Evolutionary conservation across 805 yeast species (phyloP), one percentile per base, ranked within the genome.

Genomic region (Kazachstania taianensis): DNA sequence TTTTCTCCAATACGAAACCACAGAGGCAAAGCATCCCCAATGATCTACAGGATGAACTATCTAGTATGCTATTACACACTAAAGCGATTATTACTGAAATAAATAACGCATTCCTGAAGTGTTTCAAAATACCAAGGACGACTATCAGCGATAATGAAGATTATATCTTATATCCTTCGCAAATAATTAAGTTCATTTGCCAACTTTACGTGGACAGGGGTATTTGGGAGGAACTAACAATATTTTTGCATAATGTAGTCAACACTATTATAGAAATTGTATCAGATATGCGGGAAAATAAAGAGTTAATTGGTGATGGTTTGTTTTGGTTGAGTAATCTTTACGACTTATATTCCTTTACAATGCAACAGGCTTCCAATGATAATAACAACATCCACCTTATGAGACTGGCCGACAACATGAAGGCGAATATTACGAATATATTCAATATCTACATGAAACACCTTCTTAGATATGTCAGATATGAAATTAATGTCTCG

Each of bases 241-340:
- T 74, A 37, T 81, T 89, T 54, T 65, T 89, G 44, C 95, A 95
- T 33, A 86, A 80, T 54, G 89, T 84, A 3, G 69, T 87, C 55
- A 73, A 82, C 19, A 80, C 81, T 2, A 84, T 89, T 48, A 96
- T 87, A 63, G 75, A 73, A 30, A 76, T 81, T 43, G 94, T 87
- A n/a, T 70, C 80, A 35, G 61, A 67, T 15, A 67, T 80, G 53
- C 30, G 20, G 12, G 29, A 32, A n/a, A 29, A 32, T 14, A 32
- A 25, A 32, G 12, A 20, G n/a, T 23, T 25, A n/a, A 32, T 32
- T 16, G 19, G 19, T 13, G 33, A 35, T 35, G 37, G 32, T 5
- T 18, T 35, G 22, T 35, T 35, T 14, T 35, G 38, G 38, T 24
- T 35, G 12, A 35, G 20, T 25, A 35, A 35, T 30, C 19, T 24